Percentiles rank a stretch among this genome's conserved stretches.
Evolutionary conservation across 2,329 filamentous ascomycete species (phyloP).

Genomic region (Sclerotinia sclerotiorum): DNA sequence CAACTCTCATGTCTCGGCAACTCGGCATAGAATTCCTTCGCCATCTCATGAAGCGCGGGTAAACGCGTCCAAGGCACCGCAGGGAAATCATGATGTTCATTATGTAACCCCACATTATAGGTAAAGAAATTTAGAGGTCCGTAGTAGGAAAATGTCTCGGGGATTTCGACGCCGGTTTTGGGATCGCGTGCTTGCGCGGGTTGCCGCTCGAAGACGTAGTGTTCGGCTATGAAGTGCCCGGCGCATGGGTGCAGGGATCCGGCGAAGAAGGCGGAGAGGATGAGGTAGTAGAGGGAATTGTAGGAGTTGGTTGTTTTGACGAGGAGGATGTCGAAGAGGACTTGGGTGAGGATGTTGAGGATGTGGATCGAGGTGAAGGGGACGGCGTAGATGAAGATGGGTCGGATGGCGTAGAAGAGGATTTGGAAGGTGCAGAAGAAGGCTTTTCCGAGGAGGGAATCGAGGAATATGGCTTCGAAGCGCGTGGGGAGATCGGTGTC

Average conservation of each 20-base stretch:
- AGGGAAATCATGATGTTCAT: constrained; percentile 98
- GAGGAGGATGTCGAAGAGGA: constrained; percentile 73
- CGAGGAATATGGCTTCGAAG: constrained; percentile 86
- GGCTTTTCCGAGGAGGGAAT: constrained; percentile 92
- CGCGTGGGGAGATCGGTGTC: constrained; percentile 95
- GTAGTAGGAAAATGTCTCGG: constrained; percentile 97
- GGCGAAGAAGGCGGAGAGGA: constrained; percentile 89
- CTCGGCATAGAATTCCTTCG: constrained; percentile 87
- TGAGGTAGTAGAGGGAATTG: constrained; percentile 74
- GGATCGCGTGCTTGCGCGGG: constrained; percentile 53
- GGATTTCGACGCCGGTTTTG: constrained; percentile 59
- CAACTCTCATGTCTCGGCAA: constrained; percentile 87
- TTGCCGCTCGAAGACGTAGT: constrained; percentile 76
- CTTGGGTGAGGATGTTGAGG: constrained; percentile 75
- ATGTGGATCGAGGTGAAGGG: constrained; percentile 83
- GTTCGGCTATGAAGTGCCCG: constrained; percentile 97
- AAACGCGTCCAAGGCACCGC: constrained; percentile 93
- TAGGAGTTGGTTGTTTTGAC: constrained; percentile 56
- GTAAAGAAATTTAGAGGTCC: constrained; percentile 87
- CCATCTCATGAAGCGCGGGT: constrained; percentile 72
- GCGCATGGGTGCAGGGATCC: constrained; percentile 92
- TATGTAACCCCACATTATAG: constrained; percentile 97
- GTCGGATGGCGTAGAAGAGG: constrained; percentile 94
- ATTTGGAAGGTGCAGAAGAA: constrained; percentile 99
- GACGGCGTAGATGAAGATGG: constrained; percentile 89